Conservation (phyloP, 345 rosid genomes). For the Camelina sativa region DNA sequence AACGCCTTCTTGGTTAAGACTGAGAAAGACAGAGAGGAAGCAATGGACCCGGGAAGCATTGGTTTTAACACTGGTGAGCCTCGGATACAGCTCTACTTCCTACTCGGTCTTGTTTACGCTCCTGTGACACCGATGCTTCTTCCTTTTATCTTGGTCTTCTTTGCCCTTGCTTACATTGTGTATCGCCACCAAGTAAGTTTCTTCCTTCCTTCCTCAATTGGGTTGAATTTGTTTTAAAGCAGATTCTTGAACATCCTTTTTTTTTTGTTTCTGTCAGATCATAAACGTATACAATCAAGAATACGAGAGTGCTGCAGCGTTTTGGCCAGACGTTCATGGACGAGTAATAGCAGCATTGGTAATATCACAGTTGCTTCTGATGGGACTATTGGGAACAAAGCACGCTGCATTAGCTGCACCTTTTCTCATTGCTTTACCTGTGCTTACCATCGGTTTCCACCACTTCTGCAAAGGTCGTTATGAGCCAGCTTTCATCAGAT, state of each 20-base stretch:
- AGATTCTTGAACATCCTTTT: slow-evolving; percentile 12
- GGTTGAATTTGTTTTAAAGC: background rate
- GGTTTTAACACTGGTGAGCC: slow-evolving; percentile 94
- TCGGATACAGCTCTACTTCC: slow-evolving; percentile 86
- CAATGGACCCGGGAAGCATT: slow-evolving; percentile 94
- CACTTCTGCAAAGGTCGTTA: slow-evolving; percentile 76
- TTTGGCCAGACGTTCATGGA: slow-evolving; percentile 96
- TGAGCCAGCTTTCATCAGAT: slow-evolving; percentile 76
- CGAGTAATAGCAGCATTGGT: slow-evolving; percentile 70
- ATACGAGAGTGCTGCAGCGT: slow-evolving; percentile 93
- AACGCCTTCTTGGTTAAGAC: slow-evolving; percentile 92
- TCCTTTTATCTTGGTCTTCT: slow-evolving; percentile 87
- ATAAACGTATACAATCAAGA: slow-evolving; percentile 94
- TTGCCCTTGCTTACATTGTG: slow-evolving; percentile 77
- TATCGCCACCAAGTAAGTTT: slow-evolving; percentile 90
- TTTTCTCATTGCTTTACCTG: slow-evolving; percentile 75
- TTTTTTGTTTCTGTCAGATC: slow-evolving; percentile 50
- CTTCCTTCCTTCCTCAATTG: background rate
- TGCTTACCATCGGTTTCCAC: slow-evolving; percentile 83
- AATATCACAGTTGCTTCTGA: slow-evolving; percentile 77
- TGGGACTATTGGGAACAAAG: slow-evolving; percentile 82
- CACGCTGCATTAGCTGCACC: slow-evolving; percentile 71
- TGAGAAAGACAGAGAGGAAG: slow-evolving; percentile 92
- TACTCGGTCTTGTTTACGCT: slow-evolving; percentile 92
- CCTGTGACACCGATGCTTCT: slow-evolving; percentile 84